Evolutionary conservation across 1,139 yeast genomes (phyloP).

Genomic region (Yamadazyma diddensiae): DNA sequence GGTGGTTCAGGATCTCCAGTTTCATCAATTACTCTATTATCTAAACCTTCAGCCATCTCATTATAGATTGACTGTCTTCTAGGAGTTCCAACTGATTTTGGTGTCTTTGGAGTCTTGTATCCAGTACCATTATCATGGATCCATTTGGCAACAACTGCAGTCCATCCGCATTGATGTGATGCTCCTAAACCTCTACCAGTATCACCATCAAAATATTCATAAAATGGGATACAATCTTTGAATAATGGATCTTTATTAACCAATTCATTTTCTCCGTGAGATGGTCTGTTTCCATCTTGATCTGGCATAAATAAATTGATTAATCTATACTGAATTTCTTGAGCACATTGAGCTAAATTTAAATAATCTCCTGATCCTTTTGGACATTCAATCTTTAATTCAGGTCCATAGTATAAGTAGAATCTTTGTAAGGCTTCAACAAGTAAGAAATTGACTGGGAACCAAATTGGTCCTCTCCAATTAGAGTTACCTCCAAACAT

Average conservation of each 20-base stretch:
- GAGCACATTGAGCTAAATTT: conserved; percentile 91
- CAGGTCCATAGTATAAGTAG: conserved; percentile 86
- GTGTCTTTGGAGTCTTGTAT: conserved; percentile 52
- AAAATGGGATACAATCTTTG: conserved; percentile 76
- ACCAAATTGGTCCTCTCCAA: conserved; percentile 99
- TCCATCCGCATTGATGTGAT: conserved; percentile 97
- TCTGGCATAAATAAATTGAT: conserved; percentile 77
- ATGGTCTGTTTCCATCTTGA: conserved; percentile 70
- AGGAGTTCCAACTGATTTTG: conserved; percentile 41
- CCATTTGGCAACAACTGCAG: conserved; percentile 89
- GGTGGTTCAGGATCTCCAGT: conserved; percentile 2
- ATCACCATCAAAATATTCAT: conserved; percentile 93
- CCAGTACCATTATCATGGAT: conserved; percentile 88
- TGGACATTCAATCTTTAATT: conserved; percentile 86
- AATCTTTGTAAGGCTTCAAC: conserved; percentile 90
- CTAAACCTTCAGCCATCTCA: conserved; percentile 13
- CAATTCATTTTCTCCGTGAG: conserved; percentile 66
- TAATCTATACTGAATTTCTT: conserved; percentile 84
- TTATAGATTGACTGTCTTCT: conserved; percentile 29
- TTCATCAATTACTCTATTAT: not conserved
- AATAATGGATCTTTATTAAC: conserved; percentile 71
- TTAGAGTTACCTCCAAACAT: conserved; percentile 97
- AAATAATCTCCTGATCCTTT: conserved; percentile 77
- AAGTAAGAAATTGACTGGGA: conserved; percentile 84
- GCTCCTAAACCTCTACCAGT: conserved; percentile 95